Base-by-base conservation (phyloP, 2,329 filamentous ascomycete genomes). In the Pyrenophora tritici-repentis region DNA sequence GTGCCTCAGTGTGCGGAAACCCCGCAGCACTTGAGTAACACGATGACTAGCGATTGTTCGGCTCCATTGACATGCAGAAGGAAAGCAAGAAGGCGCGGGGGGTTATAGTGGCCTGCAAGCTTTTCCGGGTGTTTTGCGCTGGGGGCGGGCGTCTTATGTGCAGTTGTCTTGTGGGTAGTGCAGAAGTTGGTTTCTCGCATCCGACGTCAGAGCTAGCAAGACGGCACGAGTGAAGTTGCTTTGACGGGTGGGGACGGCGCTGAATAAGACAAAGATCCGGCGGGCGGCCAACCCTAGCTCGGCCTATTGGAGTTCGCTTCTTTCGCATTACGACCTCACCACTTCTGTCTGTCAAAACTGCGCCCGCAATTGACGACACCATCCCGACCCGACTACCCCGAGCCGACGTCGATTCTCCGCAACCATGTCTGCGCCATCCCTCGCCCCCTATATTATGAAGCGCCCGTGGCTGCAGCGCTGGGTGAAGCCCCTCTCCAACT, bases 381-480 rank as follows among this genome's bases (percentile, higher is more conserved):
- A 67, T 55, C 56, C 51, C 44, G 59, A 54, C 58, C 56, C 53
- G 56, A 62, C 56, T 41, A 53, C 56, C 50, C 53, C 60, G 34
- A 44, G 46, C 49, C 52, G 34, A 44, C 59, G 58, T 50, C 63
- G 40, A 56, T 53, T 37, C 39, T 42, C 58, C 69, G 64, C 64
- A 65, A 74, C 72, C 75, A 89, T 90, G 87, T 87, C 86, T 75
- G 83, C 85, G 71, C 85, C 85, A 60, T 87, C 81, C 71, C 83
- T 91, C 77, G 84, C 88, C 70, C 88, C 85, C 67, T 92, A 86
- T 73, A 84, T 97, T 73, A 73, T 86, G 74, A 88, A 88, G 82
- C 87, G 91, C 71, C 92, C 93, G 65, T 96, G 90, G 90, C 85
- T 97, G 73, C 80, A 81, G 77, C 86, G 82, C 67, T 82, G 88